Evolutionary conservation across 306 rosid species (phyloP), one percentile per base, ranked within the genome.

Genomic region (Bauhinia variegata): DNA sequence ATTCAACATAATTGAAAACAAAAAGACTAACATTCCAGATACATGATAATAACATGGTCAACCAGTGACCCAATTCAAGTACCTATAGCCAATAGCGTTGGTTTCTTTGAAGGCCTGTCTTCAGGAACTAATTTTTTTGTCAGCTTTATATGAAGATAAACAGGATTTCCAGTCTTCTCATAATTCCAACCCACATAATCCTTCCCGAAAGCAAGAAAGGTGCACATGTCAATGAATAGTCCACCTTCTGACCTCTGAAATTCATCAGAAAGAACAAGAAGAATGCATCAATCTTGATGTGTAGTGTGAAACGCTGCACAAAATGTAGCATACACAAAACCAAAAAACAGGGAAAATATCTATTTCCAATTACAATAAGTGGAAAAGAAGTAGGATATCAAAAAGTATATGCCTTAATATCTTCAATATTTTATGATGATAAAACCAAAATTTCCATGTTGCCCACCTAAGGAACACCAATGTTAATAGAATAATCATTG

Each of bases 181-280:
- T 68, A 85, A 75, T 92, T 87, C 98, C 98, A 92, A 68, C 51
- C 86, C 14, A 89, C 95, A 54, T 50, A 85, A 7, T 92, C 95
- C 71, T 89, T 89, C 64, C 96, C 95, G 77, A 87, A 92, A 66
- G 98, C 95, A 55, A 92, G 89, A 72, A 92, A 92, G 5, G 86
- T 83, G 64, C 39, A 80, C 95, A 89, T 82, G 74, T 92, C 98
- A 42, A 92, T 33, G 49, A 84, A 92, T 73, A 92, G 65, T 43
- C 98, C 98, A 49, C 95, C 96, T 68, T 92, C 95, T 34, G 98
- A 92, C 66, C 72, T 85, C 98, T 92, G 95, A 75, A 82, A 73
- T 31, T 56, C 79, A 67, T 66, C 33, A 59, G 0, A 51, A 70
- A 50, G 37, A 34, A 62, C 54, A 28, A 63, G 17, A 30, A 57